Evolutionary conservation across 2,329 filamentous ascomycete genomes (phyloP), one percentile per base, ranked within the genome.

Genomic region (Sordariomycetes sp.): DNA sequence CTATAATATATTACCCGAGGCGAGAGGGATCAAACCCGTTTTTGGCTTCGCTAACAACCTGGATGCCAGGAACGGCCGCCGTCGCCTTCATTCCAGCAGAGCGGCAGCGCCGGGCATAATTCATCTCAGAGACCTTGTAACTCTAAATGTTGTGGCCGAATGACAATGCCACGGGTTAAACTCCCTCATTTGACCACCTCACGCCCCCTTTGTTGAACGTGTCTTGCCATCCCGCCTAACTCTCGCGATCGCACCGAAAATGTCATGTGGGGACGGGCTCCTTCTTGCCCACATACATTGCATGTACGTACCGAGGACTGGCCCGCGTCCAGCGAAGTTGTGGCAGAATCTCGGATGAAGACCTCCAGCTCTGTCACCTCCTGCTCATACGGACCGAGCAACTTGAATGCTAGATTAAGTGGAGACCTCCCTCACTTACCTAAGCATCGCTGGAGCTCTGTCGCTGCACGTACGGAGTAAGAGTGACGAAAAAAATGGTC

Each of bases 401-500:
- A 37, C 14, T 37, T 7, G 35, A 37, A 14, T 37, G 35, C 14
- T 7, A 7, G 35, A 20, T 24, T 22, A 24, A 10, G n/a, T 50
- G 46, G 46, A 50, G 46, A 50, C n/a, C 46, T 50, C 8, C 11
- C 7, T 14, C 12, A 24, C 46, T 50, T 50, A 50, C 46, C n/a
- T 50, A 50, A 50, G n/a, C 46, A 24, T 3, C 3, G 10, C 4
- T 24, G 14, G 46, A 50, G 46, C 46, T 50, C 20, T 24, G 46
- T 8, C 46, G 46, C 46, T 20, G 51, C n/a, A n/a, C n/a, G n/a
- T n/a, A n/a, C n/a, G n/a, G n/a, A n/a, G n/a, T 53, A 28, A 53
- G 14, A 32, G 51, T 53, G 51, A 53, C 51, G 51, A 53, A 53
- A 53, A n/a, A 53, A 53, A 53, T 53, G 51, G 24, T 53, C 51